Conservation (phyloP, 106 monocot species). For the Hemerocallis citrina region DNA sequence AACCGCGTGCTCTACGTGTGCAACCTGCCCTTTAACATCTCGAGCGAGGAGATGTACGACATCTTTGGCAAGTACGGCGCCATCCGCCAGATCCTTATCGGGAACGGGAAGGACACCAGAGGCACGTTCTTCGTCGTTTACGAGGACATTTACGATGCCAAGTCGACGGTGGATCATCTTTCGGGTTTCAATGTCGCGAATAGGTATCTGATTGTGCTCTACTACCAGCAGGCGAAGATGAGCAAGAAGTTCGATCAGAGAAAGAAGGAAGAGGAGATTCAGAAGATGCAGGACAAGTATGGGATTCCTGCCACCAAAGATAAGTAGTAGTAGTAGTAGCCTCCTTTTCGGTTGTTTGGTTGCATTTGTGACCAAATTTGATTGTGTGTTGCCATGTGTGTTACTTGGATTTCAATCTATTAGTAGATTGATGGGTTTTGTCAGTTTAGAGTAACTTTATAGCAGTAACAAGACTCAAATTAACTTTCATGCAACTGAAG, state of each 20-base stretch:
- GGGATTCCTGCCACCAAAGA: slow-evolving; percentile 65
- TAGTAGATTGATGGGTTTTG: too few relatives aligned
- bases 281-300: slow-evolving; percentile 90
- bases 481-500: slow-evolving; percentile 15
- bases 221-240: slow-evolving; percentile 99
- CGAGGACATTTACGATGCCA: slow-evolving; percentile 99
- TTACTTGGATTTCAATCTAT: too few relatives aligned
- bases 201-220: slow-evolving; percentile 92
- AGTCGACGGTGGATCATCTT: slow-evolving; percentile 97
- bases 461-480: slow-evolving; percentile 20
- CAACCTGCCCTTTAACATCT: slow-evolving; percentile 99
- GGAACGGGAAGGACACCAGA: slow-evolving; percentile 84
- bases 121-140: slow-evolving; percentile 98
- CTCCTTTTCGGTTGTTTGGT: too few relatives aligned
- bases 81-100: slow-evolving; percentile 91
- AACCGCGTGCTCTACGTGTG: slow-evolving; percentile 94
- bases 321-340: slow-evolving; percentile 58
- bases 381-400: too few relatives aligned
- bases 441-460: too few relatives aligned
- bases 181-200: slow-evolving; percentile 98
- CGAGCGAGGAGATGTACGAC: slow-evolving; percentile 99
- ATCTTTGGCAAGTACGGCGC: slow-evolving; percentile 99
- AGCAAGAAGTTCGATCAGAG: slow-evolving; percentile 77
- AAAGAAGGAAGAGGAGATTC: slow-evolving; percentile 97
- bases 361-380: too few relatives aligned